Evolutionary conservation across 371 early-diverging fungal genomes (phyloP).

Genomic region (Haplosporangium sp.): DNA sequence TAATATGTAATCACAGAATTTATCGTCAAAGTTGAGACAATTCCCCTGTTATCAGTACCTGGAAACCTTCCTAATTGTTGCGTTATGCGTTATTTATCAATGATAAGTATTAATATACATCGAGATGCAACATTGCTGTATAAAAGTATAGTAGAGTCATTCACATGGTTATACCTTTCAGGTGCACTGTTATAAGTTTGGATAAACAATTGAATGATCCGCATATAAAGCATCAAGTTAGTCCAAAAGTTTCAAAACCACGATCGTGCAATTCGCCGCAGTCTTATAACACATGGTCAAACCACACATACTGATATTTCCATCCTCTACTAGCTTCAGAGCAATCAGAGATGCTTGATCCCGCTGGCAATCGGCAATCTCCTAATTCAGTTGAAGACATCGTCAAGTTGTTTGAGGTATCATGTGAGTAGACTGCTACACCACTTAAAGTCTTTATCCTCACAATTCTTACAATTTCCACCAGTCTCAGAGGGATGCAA

Average conservation of each 20-base stretch:
- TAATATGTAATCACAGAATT: too few relatives aligned
- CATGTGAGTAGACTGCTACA: not conserved
- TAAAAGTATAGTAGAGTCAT: not conserved
- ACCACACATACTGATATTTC: conserved; percentile 45
- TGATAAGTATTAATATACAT: not conserved
- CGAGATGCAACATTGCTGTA: not conserved
- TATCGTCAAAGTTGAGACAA: too few relatives aligned
- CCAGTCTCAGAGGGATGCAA: not conserved
- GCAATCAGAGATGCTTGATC: conserved; percentile 46
- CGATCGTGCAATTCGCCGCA: not conserved
- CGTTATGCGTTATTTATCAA: not conserved
- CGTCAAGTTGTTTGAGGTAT: not conserved
- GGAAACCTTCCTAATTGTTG: conserved; percentile 37
- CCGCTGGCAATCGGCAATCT: conserved; percentile 47
- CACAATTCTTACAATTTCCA: not conserved
- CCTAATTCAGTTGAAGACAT: conserved; percentile 13
- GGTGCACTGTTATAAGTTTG: conserved; percentile 19
- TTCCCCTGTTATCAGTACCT: conserved; percentile 14
- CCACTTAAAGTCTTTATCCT: not conserved
- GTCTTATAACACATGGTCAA: not conserved
- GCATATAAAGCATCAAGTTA: not conserved
- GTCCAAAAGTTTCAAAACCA: not conserved
- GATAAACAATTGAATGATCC: too few relatives aligned
- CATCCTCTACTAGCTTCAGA: conserved; percentile 34
- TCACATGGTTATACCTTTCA: conserved; percentile 22